Percentiles rank a stretch among this genome's conserved stretches.
Evolutionary conservation across 1,284 basidiomycete species (phyloP).

Genomic region (Sanghuangporus weigelae): DNA sequence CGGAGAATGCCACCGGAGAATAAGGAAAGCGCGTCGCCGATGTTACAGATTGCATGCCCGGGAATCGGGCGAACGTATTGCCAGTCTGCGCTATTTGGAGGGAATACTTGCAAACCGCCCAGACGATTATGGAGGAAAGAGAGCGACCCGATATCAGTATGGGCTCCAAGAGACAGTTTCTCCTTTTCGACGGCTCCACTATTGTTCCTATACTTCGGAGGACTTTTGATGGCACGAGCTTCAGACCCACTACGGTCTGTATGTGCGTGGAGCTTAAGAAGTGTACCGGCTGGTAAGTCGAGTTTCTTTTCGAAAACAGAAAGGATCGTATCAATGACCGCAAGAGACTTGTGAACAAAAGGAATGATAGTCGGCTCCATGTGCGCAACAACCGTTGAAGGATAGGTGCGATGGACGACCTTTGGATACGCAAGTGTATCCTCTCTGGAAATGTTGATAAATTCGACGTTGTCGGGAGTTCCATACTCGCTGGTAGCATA

Average conservation of each 20-base stretch:
- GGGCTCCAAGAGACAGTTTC: slow-evolving; percentile 40
- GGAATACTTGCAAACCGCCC: slow-evolving; percentile 67
- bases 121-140: slow-evolving; percentile 65
- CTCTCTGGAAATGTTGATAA: slow-evolving; percentile 64
- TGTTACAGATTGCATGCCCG: slow-evolving; percentile 54
- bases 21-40: slow-evolving; percentile 53
- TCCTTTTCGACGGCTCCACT: slow-evolving; percentile 15
- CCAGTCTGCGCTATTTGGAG: slow-evolving; percentile 59
- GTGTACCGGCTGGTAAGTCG: slow-evolving; percentile 45
- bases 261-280: slow-evolving; percentile 41
- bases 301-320: slow-evolving; percentile 52
- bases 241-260: slow-evolving; percentile 54
- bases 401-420: slow-evolving; percentile 50
- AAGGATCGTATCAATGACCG: slow-evolving; percentile 49
- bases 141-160: slow-evolving; percentile 44
- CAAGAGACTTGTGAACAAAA: slow-evolving; percentile 53
- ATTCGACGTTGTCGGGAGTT: slow-evolving; percentile 51
- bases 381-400: slow-evolving; percentile 41
- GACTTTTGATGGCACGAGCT: slow-evolving; percentile 48
- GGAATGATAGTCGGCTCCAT: slow-evolving; percentile 47
- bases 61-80: slow-evolving; percentile 53
- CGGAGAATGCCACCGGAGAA: slow-evolving; percentile 56
- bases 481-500: slow-evolving; percentile 59
- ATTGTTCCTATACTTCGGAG: slow-evolving; percentile 25
- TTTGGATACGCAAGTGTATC: slow-evolving; percentile 55